Base-by-base conservation (phyloP, 2,329 filamentous ascomycete genomes). In the Hymenotorrendiella dingleyae region DNA sequence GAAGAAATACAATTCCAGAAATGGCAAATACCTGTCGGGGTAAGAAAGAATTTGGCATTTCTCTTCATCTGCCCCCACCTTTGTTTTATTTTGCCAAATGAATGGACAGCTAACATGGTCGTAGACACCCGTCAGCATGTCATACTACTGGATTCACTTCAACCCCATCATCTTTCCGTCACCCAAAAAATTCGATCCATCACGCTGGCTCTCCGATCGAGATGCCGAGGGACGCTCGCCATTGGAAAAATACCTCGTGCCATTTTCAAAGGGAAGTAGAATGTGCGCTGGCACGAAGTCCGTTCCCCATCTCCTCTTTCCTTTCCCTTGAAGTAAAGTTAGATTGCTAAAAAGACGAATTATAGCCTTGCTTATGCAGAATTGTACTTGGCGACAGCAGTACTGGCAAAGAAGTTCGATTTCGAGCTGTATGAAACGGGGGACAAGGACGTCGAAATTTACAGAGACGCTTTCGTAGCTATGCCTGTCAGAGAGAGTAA, bases 201-300 rank as follows among this genome's bases (percentile, higher is more conserved):
- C 51, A 11, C 48, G 53, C 3, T 57, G 54, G 54, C 56, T 43
- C 3, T n/a, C n/a, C n/a, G n/a, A n/a, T n/a, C 33, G 43, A 59
- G 52, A 2, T 59, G 58, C 40, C 47, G 56, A 9, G 12, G 37
- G 37, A n/a, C 36, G 30, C 8, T 35, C 34, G n/a, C 27, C 32
- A 1, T 43, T 52, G 2, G 44, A 53, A 7, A 27, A 45, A 11
- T 54, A 55, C 19, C 22, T 54, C 3, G 49, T 54, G 2, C 24
- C 47, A 2, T 57, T 57, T 20, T 29, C 36, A 2, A 53, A 53
- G 14, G 54, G 53, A 5, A 43, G 36, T 2, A 46, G 54, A 26
- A 37, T 46, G 11, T 57, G 54, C 30, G 22, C 50, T 6, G 54
- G 53, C 2, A 52, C 53, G 35, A 42, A 48, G 42, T 46, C 39